A percentile compares a stretch with the other conserved stretches of the same genome.
phyloP scores from a whole-genome alignment of 1,139 yeast genomes.

The Candida buenavistaensis region DNA sequence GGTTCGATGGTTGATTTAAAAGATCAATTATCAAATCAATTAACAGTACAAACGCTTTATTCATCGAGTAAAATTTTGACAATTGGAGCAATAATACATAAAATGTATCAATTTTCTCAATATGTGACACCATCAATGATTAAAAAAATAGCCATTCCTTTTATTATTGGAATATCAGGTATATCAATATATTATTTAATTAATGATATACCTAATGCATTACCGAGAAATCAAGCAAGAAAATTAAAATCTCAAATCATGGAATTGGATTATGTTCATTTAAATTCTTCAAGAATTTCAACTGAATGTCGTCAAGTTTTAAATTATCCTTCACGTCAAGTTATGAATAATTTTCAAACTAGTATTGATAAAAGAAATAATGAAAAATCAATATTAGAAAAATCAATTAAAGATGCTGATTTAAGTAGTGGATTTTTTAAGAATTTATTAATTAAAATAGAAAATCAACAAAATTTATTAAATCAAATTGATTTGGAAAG shows the following conservation, averaged over 20 bases:
- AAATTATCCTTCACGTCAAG: conserved; percentile 80
- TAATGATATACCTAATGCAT: conserved; percentile 83
- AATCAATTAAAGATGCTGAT: conserved; percentile 56
- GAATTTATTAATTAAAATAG: conserved; percentile 48
- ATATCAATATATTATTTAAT: conserved; percentile 67
- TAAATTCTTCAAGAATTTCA: conserved; percentile 75
- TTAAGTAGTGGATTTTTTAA: conserved; percentile 62
- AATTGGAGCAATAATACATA: conserved; percentile 40
- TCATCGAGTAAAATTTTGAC: conserved; percentile 47
- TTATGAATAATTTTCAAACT: conserved; percentile 73
- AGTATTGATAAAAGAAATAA: conserved; percentile 61
- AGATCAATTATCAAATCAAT: conserved; percentile 38
- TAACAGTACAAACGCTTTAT: conserved; percentile 44
- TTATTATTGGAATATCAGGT: conserved; percentile 53
- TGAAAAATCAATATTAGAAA: conserved; percentile 59
- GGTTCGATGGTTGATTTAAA: conserved; percentile 33
- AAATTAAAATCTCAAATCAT: conserved; percentile 65
- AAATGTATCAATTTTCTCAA: conserved; percentile 28
- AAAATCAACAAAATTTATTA: conserved; percentile 45
- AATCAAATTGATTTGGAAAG: conserved; percentile 56
- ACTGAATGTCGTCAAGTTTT: conserved; percentile 82
- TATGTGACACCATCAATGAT: conserved; percentile 28
- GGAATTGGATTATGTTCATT: conserved; percentile 72
- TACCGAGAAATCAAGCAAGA: conserved; percentile 77
- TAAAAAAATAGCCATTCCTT: conserved; percentile 44